A percentile compares a stretch with the other conserved stretches of the same genome.
Conservation (phyloP, 306 rosid genomes). For the Mimosa bimucronata region DNA sequence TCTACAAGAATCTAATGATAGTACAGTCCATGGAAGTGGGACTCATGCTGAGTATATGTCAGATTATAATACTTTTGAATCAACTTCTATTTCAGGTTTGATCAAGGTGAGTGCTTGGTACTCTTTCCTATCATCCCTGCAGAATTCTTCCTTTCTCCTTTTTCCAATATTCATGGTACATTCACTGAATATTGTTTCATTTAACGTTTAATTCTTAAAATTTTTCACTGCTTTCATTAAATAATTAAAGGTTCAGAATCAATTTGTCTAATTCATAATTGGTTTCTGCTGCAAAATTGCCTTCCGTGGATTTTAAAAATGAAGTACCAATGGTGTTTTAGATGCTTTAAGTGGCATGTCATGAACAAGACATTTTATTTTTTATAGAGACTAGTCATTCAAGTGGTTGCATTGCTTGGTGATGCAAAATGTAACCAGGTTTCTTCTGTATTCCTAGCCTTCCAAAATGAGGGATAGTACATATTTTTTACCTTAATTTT, state of each 20-base stretch:
- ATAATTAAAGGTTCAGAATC: background rate
- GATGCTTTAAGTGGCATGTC: background rate
- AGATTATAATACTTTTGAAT: conserved; percentile 50
- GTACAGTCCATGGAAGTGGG: conserved; percentile 49
- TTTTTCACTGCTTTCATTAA: conserved; percentile 32
- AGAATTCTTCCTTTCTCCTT: conserved; percentile 12
- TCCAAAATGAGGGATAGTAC: background rate
- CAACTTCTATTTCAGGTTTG: conserved; percentile 62
- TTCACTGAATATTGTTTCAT: conserved; percentile 13
- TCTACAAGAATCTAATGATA: conserved; percentile 67
- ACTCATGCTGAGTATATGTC: conserved; percentile 48
- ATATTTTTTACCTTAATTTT: background rate
- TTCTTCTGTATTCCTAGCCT: background rate
- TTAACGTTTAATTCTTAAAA: conserved; percentile 16
- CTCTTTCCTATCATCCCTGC: conserved; percentile 21
- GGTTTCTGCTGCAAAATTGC: conserved; percentile 30
- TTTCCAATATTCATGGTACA: background rate
- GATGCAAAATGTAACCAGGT: background rate
- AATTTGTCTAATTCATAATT: conserved; percentile 3
- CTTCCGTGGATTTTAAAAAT: background rate
- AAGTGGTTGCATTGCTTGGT: background rate
- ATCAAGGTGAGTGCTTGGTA: conserved; percentile 63
- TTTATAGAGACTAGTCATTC: background rate
- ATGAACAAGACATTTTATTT: background rate
- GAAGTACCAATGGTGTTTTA: conserved; percentile 8